Evolutionary conservation across 2,329 filamentous ascomycete genomes (phyloP).

Genomic region (Xylariales sp.): DNA sequence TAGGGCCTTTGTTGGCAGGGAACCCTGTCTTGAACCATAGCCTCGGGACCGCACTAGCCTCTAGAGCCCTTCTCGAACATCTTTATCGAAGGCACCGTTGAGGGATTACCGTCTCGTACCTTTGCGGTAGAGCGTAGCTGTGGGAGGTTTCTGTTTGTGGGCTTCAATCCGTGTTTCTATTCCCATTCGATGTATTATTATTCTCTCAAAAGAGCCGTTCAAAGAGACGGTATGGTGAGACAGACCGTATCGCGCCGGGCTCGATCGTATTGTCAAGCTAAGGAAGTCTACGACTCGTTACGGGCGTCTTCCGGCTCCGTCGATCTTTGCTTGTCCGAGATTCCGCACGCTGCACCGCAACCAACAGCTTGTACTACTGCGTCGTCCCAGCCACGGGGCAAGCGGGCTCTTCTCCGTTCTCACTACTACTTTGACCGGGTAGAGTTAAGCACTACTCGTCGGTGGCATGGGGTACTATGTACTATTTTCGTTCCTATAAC

Average conservation of each 20-base stretch:
- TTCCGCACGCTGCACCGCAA: constrained; percentile 19
- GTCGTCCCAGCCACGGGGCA: constrained; percentile 21
- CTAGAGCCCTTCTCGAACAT: background rate
- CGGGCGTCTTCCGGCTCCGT: constrained; percentile 14
- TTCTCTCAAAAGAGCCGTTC: background rate
- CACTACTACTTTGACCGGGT: constrained; percentile 6
- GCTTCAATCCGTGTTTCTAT: background rate
- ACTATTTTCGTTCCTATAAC: constrained; percentile 22
- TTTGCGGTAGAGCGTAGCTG: background rate
- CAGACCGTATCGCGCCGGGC: constrained; percentile 8
- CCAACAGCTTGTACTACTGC: constrained; percentile 23
- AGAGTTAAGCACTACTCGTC: constrained; percentile 19
- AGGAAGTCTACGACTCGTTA: constrained; percentile 4
- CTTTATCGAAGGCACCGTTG: background rate
- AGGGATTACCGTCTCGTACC: background rate
- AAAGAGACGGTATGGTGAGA: constrained; percentile 1
- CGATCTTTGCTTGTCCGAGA: constrained; percentile 13
- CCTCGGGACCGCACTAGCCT: constrained; percentile 28
- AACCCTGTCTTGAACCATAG: constrained; percentile 24
- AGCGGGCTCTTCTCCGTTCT: constrained; percentile 15
- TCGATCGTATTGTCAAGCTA: constrained; percentile 13
- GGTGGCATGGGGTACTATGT: constrained; percentile 13
- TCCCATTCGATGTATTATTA: background rate
- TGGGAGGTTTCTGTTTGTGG: background rate
- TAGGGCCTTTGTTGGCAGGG: constrained; percentile 27